Percentiles rank a stretch among this genome's conserved stretches.
Conservation (phyloP, 2,329 filamentous ascomycete genomes). For the Plectosphaerella sp. region DNA sequence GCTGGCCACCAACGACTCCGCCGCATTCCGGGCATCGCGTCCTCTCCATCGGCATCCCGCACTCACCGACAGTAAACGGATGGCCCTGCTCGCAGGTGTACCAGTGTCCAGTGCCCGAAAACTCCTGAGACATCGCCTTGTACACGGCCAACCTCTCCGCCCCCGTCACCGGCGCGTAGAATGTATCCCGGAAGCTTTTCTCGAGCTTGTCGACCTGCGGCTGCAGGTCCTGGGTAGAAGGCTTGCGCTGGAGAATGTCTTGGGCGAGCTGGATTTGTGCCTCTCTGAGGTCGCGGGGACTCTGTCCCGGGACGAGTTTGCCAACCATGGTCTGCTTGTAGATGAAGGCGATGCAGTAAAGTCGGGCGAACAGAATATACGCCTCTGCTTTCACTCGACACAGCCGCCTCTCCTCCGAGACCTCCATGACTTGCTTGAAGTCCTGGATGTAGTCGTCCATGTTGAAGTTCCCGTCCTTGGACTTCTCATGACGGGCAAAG, state of each 20-base stretch:
- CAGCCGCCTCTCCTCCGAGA: constrained; percentile 23
- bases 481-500: constrained; percentile 26
- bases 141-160: constrained; percentile 48
- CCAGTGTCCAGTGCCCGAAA: constrained; percentile 55
- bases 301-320: neutral
- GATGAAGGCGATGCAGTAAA: constrained; percentile 37
- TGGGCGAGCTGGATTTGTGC: constrained; percentile 15
- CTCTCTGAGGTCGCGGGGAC: constrained; percentile 1
- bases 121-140: constrained; percentile 45
- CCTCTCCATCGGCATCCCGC: constrained; percentile 59
- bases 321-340: neutral
- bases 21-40: too few species aligned
- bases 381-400: constrained; percentile 44
- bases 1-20: too few species aligned
- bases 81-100: constrained; percentile 55
- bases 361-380: constrained; percentile 43
- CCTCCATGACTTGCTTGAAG: constrained; percentile 22
- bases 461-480: constrained; percentile 16
- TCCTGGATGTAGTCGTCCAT: constrained; percentile 34
- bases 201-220: constrained; percentile 40
- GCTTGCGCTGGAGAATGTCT: constrained; percentile 10
- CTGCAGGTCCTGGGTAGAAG: constrained; percentile 27
- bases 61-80: constrained; percentile 61
- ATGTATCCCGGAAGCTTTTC: constrained; percentile 39
- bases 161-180: constrained; percentile 43